Base-by-base conservation (phyloP, 2,329 filamentous ascomycete genomes). In the Plectosphaerella cucumerina region DNA sequence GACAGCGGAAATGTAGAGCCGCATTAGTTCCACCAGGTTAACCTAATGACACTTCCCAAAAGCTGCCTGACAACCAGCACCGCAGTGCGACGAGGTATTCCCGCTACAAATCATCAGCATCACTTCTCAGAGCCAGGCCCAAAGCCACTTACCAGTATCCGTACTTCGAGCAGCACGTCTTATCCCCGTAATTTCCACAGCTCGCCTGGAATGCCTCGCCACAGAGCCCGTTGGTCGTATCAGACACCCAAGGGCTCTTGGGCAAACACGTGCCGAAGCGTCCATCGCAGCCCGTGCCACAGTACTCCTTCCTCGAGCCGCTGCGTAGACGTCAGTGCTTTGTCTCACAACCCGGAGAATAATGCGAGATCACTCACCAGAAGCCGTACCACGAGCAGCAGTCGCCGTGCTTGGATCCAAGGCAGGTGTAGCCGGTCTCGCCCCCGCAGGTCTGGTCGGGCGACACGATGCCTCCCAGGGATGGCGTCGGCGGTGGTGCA, bases 341-440 rank as follows among this genome's bases (percentile, higher is more conserved):
- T n/a, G n/a, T n/a, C n/a, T n/a, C n/a, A n/a, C n/a, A n/a, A n/a
- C n/a, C n/a, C 17, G 15, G 15, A 37, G 14, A 17, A 18, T 18
- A 9, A 44, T 20, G 21, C n/a, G 23, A 17, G 21, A 6, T 26
- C 17, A 59, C 65, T 59, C 59, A 69, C 69, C 70, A 74, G 53
- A 57, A 72, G n/a, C 70, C 70, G 49, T 66, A 68, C 50, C 58
- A 61, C 3, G 70, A 73, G 51, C 72, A 75, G 57, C 72, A 74
- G 55, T 63, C 62, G 6, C 69, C 69, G 46, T 65, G 67, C 14
- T 26, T 48, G 0, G 67, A 70, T 20, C 62, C 65, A 44, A 65
- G 58, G 50, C 72, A 74, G 8, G 64, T 67, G 48, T 69, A 68
- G 6, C 62, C 65, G 10, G 54, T 62, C 20, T 55, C 49, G 42